Evolutionary conservation across 352 stramenopile genomes (phyloP), one percentile per base, ranked within the genome.

Genomic region (Bremia lactucae): DNA sequence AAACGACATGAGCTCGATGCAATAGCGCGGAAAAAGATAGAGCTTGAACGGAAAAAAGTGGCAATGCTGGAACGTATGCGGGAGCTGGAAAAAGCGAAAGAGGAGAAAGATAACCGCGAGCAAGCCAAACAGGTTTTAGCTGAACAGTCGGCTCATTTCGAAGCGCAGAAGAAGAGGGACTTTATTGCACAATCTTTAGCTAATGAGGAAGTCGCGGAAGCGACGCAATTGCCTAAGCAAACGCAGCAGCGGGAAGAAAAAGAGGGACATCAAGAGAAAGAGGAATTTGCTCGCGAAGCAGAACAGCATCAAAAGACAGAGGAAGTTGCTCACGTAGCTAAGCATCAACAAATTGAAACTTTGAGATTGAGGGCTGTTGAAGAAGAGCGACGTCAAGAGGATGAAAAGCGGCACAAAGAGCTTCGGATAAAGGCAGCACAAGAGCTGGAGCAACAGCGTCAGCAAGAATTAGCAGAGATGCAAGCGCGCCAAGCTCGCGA

Each of bases 11-110:
- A 87, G 20, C 49, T 91, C 9, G 60, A 78, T 23, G 28, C 64
- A 16, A 89, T 89, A 35, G 65, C 72, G 8, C 55, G 59, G 22
- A 68, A 46, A 20, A 70, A 85, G 38, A 60, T 59, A 4, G 58
- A 85, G 42, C 49, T 88, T 25, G 65, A 87, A 39, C 57, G 58
- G 18, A 68, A 78, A 15, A 75, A 83, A 31, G 52, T 73, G 31
- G 52, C 55, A 38, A 70, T 65, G 43, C 42, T 85, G 40, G 56
- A 83, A 34, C 53, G 71, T 24, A 68, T 81, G 33, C 50, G 64
- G 9, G 42, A 71, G 23, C 50, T 82, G 9, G 46, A 78, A 29
- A 50, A 50, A 35, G 69, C 46, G 18, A 83, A 83, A 31, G 47
- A 77, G 41, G 68, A 77, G 23, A 72, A 78, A 31, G 46, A 52